phyloP scores from a whole-genome alignment of 2,329 filamentous ascomycete species.

The Fusarium devonianum region DNA sequence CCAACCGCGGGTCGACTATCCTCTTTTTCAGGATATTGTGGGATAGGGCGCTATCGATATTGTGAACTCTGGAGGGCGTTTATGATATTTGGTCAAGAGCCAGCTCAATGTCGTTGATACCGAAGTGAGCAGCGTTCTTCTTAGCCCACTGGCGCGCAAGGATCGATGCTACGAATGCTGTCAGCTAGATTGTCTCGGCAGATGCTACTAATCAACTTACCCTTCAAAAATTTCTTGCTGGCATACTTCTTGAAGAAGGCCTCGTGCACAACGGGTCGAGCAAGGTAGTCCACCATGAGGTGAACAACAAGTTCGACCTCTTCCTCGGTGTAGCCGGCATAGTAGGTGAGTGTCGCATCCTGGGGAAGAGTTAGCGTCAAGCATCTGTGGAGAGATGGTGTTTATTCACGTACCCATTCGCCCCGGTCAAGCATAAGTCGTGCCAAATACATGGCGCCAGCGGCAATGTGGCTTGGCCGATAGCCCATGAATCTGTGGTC shows the following conservation, averaged over 20 bases:
- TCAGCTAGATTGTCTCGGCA: slow-evolving; percentile 21
- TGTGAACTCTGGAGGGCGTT: slow-evolving; percentile 19
- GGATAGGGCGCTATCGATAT: slow-evolving; percentile 19
- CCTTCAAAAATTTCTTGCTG: slow-evolving; percentile 98
- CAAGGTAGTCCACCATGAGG: slow-evolving; percentile 96
- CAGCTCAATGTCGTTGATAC: slow-evolving; percentile 58
- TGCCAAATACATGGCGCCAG: slow-evolving; percentile 92
- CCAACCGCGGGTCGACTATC: slow-evolving; percentile 43
- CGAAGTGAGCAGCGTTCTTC: slow-evolving; percentile 69
- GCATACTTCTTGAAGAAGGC: slow-evolving; percentile 99
- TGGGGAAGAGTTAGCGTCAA: slow-evolving; percentile 50
- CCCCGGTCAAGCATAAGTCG: slow-evolving; percentile 90
- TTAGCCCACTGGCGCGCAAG: slow-evolving; percentile 93
- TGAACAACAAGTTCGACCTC: slow-evolving; percentile 92
- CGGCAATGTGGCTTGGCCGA: slow-evolving; percentile 88
- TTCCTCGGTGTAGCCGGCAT: slow-evolving; percentile 90
- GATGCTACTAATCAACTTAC: slow-evolving; percentile 62
- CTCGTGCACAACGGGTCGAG: slow-evolving; percentile 87
- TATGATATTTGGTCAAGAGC: slow-evolving; percentile 58
- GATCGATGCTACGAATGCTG: slow-evolving; percentile 73
- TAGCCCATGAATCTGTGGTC: slow-evolving; percentile 94
- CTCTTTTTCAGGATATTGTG: slow-evolving; percentile 34
- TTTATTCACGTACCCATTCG: slow-evolving; percentile 75
- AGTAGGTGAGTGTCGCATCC: slow-evolving; percentile 87
- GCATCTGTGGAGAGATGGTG: neutral